These are phyloP conservation scores for Fibroporia radiculosa DNA, from an alignment of 768 basidiomycete species.

Conservation along the genomic window DNA sequence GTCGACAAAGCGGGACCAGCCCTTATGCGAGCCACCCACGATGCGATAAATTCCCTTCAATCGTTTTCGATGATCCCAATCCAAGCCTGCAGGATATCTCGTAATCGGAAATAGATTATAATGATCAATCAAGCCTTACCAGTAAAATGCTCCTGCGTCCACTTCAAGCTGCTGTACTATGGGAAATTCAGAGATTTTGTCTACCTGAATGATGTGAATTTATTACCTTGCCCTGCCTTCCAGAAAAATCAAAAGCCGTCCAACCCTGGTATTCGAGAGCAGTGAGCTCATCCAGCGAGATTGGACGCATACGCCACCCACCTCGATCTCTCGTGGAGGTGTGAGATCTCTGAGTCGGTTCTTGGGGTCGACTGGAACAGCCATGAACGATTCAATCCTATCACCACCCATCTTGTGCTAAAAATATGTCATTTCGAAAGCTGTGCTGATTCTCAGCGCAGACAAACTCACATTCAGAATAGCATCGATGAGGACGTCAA, in stretches of 20 bases:
- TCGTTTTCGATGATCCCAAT: conserved; percentile 69
- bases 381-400: conserved; percentile 57
- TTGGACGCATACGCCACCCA: conserved; percentile 20
- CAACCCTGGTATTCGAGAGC: conserved; percentile 45
- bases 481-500: conserved; percentile 79
- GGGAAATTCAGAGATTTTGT: background rate
- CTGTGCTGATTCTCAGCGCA: background rate
- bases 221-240: conserved; percentile 60
- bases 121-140: conserved; percentile 33
- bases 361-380: conserved; percentile 59
- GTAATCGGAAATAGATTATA: background rate
- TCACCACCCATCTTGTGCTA: conserved; percentile 88
- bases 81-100: conserved; percentile 59
- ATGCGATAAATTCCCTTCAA: conserved; percentile 69
- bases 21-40: conserved; percentile 53
- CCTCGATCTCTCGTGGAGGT: conserved; percentile 59
- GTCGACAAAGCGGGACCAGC: conserved; percentile 80
- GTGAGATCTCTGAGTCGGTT: conserved; percentile 61
- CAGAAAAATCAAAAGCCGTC: conserved; percentile 85
- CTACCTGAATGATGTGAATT: conserved; percentile 13
- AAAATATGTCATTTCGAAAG: background rate
- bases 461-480: conserved; percentile 65
- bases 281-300: background rate
- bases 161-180: conserved; percentile 65
- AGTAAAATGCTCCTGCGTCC: conserved; percentile 76